A percentile compares a stretch with the other conserved stretches of the same genome.
phyloP scores from a whole-genome alignment of 768 basidiomycete genomes.

The Leccinellum luteum region DNA sequence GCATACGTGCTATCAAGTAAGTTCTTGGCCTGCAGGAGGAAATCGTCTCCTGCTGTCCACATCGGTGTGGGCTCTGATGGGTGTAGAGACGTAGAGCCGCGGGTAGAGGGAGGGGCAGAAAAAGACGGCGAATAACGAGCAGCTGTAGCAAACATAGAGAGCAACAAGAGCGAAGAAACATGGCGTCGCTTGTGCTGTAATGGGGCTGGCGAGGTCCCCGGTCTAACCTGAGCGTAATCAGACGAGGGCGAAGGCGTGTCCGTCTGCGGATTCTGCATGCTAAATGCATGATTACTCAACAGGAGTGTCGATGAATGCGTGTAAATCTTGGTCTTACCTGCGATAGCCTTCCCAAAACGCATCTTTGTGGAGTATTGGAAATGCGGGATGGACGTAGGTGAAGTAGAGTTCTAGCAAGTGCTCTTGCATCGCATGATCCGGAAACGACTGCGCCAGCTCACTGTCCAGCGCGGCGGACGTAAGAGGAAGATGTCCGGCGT shows the following conservation, averaged over 20 bases:
- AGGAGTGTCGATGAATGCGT: background rate
- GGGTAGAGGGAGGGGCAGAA: conserved; percentile 23
- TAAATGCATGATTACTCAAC: conserved; percentile 2
- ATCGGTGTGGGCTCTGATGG: conserved; percentile 54
- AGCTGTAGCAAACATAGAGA: conserved; percentile 83
- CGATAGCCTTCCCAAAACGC: conserved; percentile 61
- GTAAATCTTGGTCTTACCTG: conserved; percentile 29
- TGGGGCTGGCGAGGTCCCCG: conserved; percentile 31
- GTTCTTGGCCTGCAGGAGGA: conserved; percentile 62
- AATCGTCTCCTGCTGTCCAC: conserved; percentile 81
- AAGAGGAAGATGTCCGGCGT: conserved; percentile 12
- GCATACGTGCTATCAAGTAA: conserved; percentile 68
- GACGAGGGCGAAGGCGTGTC: conserved; percentile 34
- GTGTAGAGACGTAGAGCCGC: conserved; percentile 31
- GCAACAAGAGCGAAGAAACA: conserved; percentile 64
- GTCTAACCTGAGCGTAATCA: conserved; percentile 12
- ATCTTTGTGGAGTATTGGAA: conserved; percentile 75
- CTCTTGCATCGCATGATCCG: conserved; percentile 57
- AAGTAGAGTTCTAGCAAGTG: conserved; percentile 77
- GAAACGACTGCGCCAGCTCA: conserved; percentile 48
- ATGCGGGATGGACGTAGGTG: conserved; percentile 71
- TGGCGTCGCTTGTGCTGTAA: conserved; percentile 42
- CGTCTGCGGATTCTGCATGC: conserved; percentile 24
- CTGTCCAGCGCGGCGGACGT: conserved; percentile 30
- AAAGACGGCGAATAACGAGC: conserved; percentile 57